Conservation (phyloP, 2,329 filamentous ascomycete genomes). For the Fusarium decemcellulare region DNA sequence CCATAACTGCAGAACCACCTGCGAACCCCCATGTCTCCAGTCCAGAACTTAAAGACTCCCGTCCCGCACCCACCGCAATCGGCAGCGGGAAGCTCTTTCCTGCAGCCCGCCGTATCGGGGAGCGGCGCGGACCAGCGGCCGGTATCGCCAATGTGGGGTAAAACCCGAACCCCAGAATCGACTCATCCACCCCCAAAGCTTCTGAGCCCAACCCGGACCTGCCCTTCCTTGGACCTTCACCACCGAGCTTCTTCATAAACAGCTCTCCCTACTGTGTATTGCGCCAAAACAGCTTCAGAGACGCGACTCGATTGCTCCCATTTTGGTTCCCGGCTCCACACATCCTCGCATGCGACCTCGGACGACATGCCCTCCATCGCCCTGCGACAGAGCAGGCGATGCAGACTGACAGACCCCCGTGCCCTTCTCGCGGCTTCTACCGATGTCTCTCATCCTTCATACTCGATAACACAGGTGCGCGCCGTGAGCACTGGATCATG, state of each 20-base stretch:
- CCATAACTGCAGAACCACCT: too few species aligned
- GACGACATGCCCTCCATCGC: constrained; percentile 61
- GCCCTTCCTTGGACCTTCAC: background rate
- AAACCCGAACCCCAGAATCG: constrained; percentile 30
- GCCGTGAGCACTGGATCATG: constrained; percentile 60
- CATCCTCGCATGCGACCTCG: constrained; percentile 53
- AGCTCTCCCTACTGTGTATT: background rate
- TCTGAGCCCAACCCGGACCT: constrained; percentile 5
- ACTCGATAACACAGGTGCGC: constrained; percentile 36
- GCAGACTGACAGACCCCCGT: constrained; percentile 49
- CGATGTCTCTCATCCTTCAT: background rate
- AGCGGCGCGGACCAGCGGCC: constrained; percentile 25
- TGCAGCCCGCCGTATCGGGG: constrained; percentile 38
- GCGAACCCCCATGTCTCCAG: background rate
- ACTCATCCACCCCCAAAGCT: constrained; percentile 37
- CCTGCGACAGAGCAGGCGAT: constrained; percentile 62
- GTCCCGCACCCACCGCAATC: constrained; percentile 2
- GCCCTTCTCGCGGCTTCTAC: constrained; percentile 24
- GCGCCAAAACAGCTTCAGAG: background rate
- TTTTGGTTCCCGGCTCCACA: constrained; percentile 2
- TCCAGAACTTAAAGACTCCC: background rate
- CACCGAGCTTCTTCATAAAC: background rate
- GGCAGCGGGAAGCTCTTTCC: constrained; percentile 12
- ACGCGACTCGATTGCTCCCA: constrained; percentile 18
- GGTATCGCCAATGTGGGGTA: constrained; percentile 49